Conservation (phyloP, 2,329 filamentous ascomycete species). For the Pseudogymnoascus sp. region DNA sequence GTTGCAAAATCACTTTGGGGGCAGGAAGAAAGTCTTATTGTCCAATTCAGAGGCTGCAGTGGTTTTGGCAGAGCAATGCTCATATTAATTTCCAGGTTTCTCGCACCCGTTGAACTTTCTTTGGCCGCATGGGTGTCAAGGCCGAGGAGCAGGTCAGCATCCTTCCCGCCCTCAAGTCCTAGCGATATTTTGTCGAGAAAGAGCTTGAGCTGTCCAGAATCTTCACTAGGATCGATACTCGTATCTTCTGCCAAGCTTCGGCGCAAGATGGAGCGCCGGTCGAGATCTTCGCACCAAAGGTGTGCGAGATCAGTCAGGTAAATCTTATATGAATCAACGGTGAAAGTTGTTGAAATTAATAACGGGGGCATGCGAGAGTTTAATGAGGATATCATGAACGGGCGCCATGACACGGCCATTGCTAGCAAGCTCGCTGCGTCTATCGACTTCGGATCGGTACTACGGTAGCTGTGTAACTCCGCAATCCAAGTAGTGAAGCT, state of each 20-base stretch:
- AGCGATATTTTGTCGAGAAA: slow-evolving; percentile 57
- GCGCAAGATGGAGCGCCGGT: slow-evolving; percentile 52
- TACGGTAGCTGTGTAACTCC: not conserved
- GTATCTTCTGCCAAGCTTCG: slow-evolving; percentile 57
- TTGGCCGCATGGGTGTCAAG: slow-evolving; percentile 31
- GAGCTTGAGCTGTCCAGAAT: slow-evolving; percentile 57
- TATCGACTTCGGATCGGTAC: not conserved
- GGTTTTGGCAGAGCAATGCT: slow-evolving; percentile 55
- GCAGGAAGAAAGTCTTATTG: slow-evolving; percentile 44
- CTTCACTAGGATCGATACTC: slow-evolving; percentile 66
- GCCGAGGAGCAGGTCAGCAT: slow-evolving; percentile 36
- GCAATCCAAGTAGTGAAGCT: not conserved
- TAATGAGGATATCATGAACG: not conserved
- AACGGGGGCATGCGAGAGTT: slow-evolving; percentile 44
- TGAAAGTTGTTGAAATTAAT: slow-evolving; percentile 54
- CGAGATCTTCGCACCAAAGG: slow-evolving; percentile 63
- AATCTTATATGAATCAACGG: slow-evolving; percentile 51
- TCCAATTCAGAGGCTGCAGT: slow-evolving; percentile 58
- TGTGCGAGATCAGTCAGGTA: slow-evolving; percentile 64
- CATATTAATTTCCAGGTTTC: slow-evolving; percentile 42
- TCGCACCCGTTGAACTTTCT: slow-evolving; percentile 30
- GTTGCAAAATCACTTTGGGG: slow-evolving; percentile 33
- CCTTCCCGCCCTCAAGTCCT: slow-evolving; percentile 38
- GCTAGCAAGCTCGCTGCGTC: not conserved
- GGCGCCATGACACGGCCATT: slow-evolving; percentile 8